Conservation (phyloP, 2,329 filamentous ascomycete species). For the Fusarium drepaniforme region DNA sequence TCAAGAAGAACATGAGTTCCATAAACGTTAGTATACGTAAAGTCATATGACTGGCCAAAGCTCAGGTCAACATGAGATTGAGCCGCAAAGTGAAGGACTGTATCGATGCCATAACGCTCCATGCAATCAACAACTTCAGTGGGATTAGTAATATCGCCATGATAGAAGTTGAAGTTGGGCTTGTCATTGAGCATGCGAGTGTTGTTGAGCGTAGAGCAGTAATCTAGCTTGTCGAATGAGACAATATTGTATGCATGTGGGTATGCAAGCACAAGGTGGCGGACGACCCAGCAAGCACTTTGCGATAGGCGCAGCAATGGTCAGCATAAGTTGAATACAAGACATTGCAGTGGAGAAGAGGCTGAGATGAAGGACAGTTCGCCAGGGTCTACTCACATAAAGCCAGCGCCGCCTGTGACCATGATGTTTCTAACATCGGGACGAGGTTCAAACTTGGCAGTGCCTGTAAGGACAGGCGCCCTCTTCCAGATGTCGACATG, state of each 20-base stretch:
- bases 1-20: constrained; percentile 88
- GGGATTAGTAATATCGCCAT: constrained; percentile 82
- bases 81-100: constrained; percentile 87
- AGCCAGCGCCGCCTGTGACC: constrained; percentile 86
- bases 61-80: constrained; percentile 86
- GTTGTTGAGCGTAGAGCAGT: constrained; percentile 85
- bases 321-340: constrained; percentile 19
- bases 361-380: background rate
- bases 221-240: constrained; percentile 88
- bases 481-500: constrained; percentile 77
- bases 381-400: constrained; percentile 72
- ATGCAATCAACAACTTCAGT: constrained; percentile 78
- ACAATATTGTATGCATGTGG: constrained; percentile 81
- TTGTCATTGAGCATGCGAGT: constrained; percentile 75
- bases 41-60: constrained; percentile 85
- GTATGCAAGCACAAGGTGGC: constrained; percentile 82
- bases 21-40: constrained; percentile 85
- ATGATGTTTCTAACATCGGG: constrained; percentile 82
- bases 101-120: constrained; percentile 79
- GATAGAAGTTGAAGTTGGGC: constrained; percentile 82
- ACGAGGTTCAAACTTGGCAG: constrained; percentile 77
- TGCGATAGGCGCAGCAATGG: constrained; percentile 24
- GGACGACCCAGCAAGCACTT: constrained; percentile 86
- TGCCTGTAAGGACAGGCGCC: constrained; percentile 77
- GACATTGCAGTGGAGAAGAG: constrained; percentile 16